Percentiles rank a stretch among this genome's conserved stretches.
These are phyloP conservation scores for Xylariaceae sp. DNA, from an alignment of 2,329 filamentous ascomycete species.

Conservation along the genomic window DNA sequence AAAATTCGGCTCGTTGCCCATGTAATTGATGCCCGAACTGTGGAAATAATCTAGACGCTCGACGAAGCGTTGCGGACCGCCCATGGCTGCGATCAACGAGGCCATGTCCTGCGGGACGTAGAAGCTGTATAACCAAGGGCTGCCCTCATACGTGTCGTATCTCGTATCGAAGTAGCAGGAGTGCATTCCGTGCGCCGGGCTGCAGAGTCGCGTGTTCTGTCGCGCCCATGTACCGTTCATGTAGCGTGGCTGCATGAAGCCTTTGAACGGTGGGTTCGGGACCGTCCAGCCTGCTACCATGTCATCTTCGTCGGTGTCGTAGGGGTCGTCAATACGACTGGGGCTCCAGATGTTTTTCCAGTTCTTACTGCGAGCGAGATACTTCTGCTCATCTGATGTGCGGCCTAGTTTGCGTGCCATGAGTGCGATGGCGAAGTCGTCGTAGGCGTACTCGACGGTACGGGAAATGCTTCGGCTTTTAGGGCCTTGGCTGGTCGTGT, in stretches of 20 bases:
- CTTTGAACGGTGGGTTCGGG: too few relatives aligned
- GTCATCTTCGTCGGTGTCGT: slow-evolving; percentile 18
- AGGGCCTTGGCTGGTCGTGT: slow-evolving; percentile 59
- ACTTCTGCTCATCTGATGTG: slow-evolving; percentile 55
- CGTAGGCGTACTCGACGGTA: slow-evolving; percentile 76
- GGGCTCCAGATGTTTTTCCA: slow-evolving; percentile 69
- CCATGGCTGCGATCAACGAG: slow-evolving; percentile 42
- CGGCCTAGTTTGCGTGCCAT: slow-evolving; percentile 57
- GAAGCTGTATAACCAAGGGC: slow-evolving; percentile 66
- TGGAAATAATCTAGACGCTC: slow-evolving; percentile 63
- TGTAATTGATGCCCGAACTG: slow-evolving; percentile 61
- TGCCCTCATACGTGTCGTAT: slow-evolving; percentile 41
- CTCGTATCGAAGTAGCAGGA: slow-evolving; percentile 45
- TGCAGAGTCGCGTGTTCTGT: slow-evolving; percentile 64
- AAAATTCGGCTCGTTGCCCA: slow-evolving; percentile 61
- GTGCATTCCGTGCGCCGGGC: slow-evolving; percentile 46
- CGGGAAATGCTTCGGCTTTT: slow-evolving; percentile 67
- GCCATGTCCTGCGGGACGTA: slow-evolving; percentile 53
- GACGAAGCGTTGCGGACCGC: slow-evolving; percentile 54
- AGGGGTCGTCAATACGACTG: slow-evolving; percentile 36
- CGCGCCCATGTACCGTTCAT: slow-evolving; percentile 63
- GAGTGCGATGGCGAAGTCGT: slow-evolving; percentile 67
- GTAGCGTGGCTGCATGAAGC: slow-evolving; percentile 67
- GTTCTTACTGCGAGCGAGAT: slow-evolving; percentile 58
- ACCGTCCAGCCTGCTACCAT: slow-evolving; percentile 32